A percentile compares a stretch with the other conserved stretches of the same genome.
phyloP scores from a whole-genome alignment of 164 flowering plant genomes.

The Kalanchoe fedtschenkoi region DNA sequence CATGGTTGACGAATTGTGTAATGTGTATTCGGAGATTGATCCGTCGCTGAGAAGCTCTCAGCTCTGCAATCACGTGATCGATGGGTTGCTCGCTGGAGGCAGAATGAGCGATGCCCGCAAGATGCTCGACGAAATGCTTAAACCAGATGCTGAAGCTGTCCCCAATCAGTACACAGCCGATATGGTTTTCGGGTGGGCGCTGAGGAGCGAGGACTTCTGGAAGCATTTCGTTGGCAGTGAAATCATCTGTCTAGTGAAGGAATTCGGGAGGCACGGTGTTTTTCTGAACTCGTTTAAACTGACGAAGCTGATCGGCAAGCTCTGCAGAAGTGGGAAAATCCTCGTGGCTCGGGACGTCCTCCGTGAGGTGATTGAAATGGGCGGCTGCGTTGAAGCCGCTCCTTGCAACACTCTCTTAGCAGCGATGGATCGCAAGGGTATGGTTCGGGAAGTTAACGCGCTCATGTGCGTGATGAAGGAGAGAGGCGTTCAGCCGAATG shows the following conservation, averaged over 20 bases:
- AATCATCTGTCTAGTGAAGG: constrained; percentile 22
- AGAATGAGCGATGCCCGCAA: constrained; percentile 26
- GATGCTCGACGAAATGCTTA: constrained; percentile 58
- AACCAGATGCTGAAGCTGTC: constrained; percentile 12
- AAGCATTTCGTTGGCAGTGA: constrained; percentile 19
- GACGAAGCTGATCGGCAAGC: constrained; percentile 30
- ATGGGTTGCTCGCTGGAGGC: constrained; percentile 18
- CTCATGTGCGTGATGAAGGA: constrained; percentile 60
- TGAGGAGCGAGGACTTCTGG: constrained; percentile 15
- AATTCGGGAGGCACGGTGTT: constrained; percentile 28
- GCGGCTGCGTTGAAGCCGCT: constrained; percentile 23
- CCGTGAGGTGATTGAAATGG: constrained; percentile 29
- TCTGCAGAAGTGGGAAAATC: constrained; percentile 30
- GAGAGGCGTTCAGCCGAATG: constrained; percentile 36
- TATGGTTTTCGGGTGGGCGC: constrained; percentile 31
- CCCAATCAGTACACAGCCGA: constrained; percentile 35
- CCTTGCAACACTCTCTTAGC: constrained; percentile 61
- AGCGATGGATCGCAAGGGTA: constrained; percentile 28
- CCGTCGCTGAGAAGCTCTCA: constrained; percentile 18
- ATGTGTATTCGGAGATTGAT: constrained; percentile 28
- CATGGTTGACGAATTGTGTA: constrained; percentile 29
- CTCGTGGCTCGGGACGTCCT: constrained; percentile 49
- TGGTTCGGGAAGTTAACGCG: constrained; percentile 43
- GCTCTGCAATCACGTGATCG: constrained; percentile 32
- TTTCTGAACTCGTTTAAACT: constrained; percentile 27